Conservation (phyloP, 1,139 yeast species). For the Yamadazyma trypodendri region DNA sequence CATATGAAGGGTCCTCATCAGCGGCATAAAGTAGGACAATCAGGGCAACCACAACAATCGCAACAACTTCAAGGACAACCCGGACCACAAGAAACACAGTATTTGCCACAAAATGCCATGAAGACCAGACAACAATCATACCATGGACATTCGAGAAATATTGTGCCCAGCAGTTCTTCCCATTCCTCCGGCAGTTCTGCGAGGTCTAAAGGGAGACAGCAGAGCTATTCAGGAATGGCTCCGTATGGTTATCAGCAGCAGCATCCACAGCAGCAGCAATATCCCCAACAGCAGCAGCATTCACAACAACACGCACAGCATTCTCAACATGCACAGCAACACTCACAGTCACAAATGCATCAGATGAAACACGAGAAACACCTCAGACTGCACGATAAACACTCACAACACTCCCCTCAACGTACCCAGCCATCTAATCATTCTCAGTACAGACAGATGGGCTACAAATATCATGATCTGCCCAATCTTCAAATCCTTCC, state of each 20-base stretch:
- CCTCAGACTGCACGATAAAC: not conserved
- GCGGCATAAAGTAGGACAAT: not conserved
- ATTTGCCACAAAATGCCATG: not conserved
- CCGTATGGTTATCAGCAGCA: conserved; percentile 3
- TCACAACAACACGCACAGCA: conserved; percentile 3
- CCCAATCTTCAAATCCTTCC: not conserved
- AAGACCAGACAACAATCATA: not conserved
- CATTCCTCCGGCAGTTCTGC: not conserved
- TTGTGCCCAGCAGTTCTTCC: not conserved
- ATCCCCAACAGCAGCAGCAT: conserved; percentile 6
- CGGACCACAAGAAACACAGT: not conserved
- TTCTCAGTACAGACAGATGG: not conserved
- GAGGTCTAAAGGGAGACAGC: not conserved
- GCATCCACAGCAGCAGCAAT: conserved; percentile 2
- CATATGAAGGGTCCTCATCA: conserved; percentile 13
- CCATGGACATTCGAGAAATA: not conserved
- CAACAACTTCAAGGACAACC: not conserved
- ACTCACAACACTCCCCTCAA: not conserved
- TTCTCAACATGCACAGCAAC: conserved; percentile 7
- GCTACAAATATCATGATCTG: not conserved
- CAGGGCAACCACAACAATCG: not conserved
- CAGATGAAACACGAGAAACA: conserved; percentile 1
- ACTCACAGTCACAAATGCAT: conserved; percentile 6
- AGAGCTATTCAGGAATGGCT: not conserved
- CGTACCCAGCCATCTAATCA: not conserved